Percentiles rank a stretch among this genome's conserved stretches.
Conservation (phyloP, 768 basidiomycete genomes). For the Suillus clintonianus region DNA sequence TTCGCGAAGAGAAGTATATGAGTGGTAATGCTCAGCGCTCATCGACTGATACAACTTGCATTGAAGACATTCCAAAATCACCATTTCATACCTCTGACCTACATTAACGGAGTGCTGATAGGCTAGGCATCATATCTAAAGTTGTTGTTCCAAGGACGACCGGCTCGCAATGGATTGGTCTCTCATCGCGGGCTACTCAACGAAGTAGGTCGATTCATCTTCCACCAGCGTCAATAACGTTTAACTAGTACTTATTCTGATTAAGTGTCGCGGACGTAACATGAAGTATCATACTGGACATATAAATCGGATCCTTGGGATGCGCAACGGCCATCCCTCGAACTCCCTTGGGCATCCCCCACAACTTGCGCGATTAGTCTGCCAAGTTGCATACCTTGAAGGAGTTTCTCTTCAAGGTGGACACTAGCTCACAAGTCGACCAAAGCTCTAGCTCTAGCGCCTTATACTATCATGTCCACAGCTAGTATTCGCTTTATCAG, state of each 20-base stretch:
- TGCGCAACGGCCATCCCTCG: neutral
- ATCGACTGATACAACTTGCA: no score
- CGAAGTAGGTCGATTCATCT: neutral
- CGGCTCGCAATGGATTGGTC: neutral
- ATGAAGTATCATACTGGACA: neutral
- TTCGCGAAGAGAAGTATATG: neutral
- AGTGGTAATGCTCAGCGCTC: neutral
- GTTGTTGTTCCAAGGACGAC: neutral
- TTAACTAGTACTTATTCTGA: neutral
- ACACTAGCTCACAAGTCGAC: neutral
- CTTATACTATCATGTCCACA: neutral
- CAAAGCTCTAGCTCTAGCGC: neutral
- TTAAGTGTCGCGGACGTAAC: neutral
- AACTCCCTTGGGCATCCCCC: neutral
- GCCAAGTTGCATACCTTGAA: neutral
- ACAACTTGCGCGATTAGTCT: neutral
- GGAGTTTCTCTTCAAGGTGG: neutral
- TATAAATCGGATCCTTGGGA: neutral
- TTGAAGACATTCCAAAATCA: neutral
- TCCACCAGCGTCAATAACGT: neutral
- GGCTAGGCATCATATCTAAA: neutral
- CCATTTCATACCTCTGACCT: neutral
- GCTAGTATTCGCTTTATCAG: neutral
- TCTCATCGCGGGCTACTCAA: neutral
- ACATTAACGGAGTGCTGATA: neutral